phyloP scores from a whole-genome alignment of 2,329 filamentous ascomycete genomes.

The Colletotrichum cuscutae region DNA sequence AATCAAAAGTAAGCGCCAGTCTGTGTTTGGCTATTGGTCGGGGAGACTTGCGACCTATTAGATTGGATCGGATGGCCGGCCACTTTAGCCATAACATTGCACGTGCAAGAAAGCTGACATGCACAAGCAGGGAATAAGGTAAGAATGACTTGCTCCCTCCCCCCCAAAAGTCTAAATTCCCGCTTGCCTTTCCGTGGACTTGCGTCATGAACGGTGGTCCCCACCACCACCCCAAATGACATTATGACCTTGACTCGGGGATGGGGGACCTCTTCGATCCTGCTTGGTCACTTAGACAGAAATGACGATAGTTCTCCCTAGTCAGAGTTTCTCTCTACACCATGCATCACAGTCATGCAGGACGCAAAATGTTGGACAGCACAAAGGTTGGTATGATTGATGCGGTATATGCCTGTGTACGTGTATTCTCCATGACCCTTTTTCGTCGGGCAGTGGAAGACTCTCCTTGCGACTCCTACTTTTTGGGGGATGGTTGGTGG shows the following conservation, averaged over 20 bases:
- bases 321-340: not conserved
- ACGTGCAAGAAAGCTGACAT: not conserved
- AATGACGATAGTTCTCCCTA: not conserved
- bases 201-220: not conserved
- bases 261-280: not conserved
- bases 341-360: not conserved
- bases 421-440: not conserved
- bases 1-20: not conserved
- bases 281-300: not conserved
- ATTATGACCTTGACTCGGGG: not conserved
- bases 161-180: not conserved
- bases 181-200: not conserved
- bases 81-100: not conserved
- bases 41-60: no score
- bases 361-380: not conserved
- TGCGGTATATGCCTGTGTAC: conserved; percentile 26
- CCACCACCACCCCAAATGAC: not conserved
- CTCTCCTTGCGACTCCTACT: conserved; percentile 1
- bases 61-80: no score
- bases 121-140: not conserved
- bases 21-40: not conserved
- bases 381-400: conserved; percentile 21
- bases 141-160: not conserved
- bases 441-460: not conserved
- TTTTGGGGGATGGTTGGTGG: not conserved